Conservation (phyloP, 208 protist genomes). For the Angomonas ambiguus region DNA sequence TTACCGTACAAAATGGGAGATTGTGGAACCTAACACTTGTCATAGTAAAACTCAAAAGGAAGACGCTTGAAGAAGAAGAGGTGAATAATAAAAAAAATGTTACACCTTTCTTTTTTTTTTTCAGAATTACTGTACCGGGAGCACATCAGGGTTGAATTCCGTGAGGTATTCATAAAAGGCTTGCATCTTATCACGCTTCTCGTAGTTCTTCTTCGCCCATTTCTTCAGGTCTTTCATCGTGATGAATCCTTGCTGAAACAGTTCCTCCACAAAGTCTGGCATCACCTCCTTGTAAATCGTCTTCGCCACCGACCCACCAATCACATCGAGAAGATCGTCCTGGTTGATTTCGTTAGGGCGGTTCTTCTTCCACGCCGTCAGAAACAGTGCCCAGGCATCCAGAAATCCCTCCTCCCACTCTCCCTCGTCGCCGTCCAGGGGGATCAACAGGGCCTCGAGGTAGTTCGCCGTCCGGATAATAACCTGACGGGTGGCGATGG, state of each 20-base stretch:
- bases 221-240: constrained; percentile 20
- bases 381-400: constrained; percentile 52
- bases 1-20: neutral
- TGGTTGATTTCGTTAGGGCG: constrained; percentile 13
- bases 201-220: constrained; percentile 31
- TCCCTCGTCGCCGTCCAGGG: constrained; percentile 32
- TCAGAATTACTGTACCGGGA: too few relatives aligned
- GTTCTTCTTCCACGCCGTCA: constrained; percentile 32
- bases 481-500: constrained; percentile 52
- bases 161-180: constrained; percentile 13
- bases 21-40: too few relatives aligned
- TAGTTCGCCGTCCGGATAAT: constrained; percentile 80
- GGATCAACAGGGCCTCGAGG: constrained; percentile 63
- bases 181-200: constrained; percentile 13
- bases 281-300: constrained; percentile 68
- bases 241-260: constrained; percentile 29
- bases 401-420: constrained; percentile 82
- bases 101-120: neutral
- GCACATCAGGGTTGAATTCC: constrained; percentile 6
- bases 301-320: constrained; percentile 43
- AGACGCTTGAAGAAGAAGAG: too few relatives aligned
- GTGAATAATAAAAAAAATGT: too few relatives aligned
- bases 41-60: too few relatives aligned
- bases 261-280: constrained; percentile 70
- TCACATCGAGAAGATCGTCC: constrained; percentile 40